Evolutionary conservation across 768 basidiomycete species (phyloP), one percentile per base, ranked within the genome.

Genomic region (Trametes villosa): DNA sequence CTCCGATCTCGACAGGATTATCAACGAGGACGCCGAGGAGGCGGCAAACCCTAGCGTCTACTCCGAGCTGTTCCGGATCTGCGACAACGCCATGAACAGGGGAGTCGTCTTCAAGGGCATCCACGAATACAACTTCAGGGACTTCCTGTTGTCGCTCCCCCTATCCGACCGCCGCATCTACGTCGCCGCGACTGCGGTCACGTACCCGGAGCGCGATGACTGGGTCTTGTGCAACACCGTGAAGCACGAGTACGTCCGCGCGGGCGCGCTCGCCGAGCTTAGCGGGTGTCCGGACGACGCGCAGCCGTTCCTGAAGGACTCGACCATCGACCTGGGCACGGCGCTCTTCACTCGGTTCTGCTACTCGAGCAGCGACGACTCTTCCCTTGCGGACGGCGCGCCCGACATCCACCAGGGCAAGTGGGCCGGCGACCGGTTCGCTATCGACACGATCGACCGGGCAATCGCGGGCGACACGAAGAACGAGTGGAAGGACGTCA

Each of bases 221-320:
- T 58, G 57, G 57, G 57, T 52, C 22, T 41, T 58, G 17, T 42
- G 38, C 40, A 58, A 58, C 57, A 33, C n/a, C 8, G 18, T n/a
- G 26, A 58, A 58, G 50, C 29, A 45, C 29, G 57, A 58, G 41
- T 51, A 15, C 57, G 57, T 58, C 4, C 48, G 48, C 29, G 57
- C 57, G 9, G 40, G 38, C 15, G 27, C 47, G 5, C 24, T 58
- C 9, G 48, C 57, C 1, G 41, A 27, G 20, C 57, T 58, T 22
- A n/a, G 18, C 18, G 31, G 41, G n/a, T 15, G 27, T 2, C 57
- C 57, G 9, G 17, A 34, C 36, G 47, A 57, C 20, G 9, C 6
- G 4, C 56, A 57, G 47, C 47, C 56, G n/a, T 57, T 50, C 34
- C 20, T 57, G 34, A 12, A 30, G 26, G 31, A 27, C 24, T 41